Base-by-base conservation (phyloP, 1,284 basidiomycete species). In the Cutaneotrichosporon cutaneum region DNA sequence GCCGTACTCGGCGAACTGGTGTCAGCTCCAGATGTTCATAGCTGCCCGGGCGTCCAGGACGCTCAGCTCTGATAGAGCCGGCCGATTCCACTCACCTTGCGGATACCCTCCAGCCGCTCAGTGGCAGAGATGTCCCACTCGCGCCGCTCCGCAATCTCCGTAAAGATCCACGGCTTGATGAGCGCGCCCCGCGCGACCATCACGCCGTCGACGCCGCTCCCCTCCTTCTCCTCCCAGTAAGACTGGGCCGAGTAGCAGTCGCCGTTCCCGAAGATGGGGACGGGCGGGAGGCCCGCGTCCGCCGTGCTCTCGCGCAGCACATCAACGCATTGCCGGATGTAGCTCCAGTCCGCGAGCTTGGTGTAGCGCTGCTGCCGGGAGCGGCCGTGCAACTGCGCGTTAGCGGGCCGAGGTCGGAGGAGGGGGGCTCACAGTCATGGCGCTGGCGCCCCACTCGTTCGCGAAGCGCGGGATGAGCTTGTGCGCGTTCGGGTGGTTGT, bases 111-210 rank as follows among this genome's bases (percentile, higher is more conserved):
- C 39, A 98, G 81, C n/a, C 95, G 83, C 80, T 98, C 95, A 1
- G 88, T 83, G 13, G 92, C 86, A 65, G 87, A 90, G 72, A 98
- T 98, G 73, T 98, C 94, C 94, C 94, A 97, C 72, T 95, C 92
- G 54, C 90, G 80, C 33, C 83, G 83, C 74, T 98, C 94, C 73
- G 94, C 90, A 75, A 98, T 88, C 79, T 99, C 95, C 1, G 94
- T 97, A 60, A 97, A 97, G 62, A 94, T 88, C 92, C 92, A 94
- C 1, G 92, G 83, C 71, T 98, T 98, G 80, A 98, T 97, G 60
- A 98, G 82, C 0, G 94, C 95, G 0, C 95, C 95, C 27, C 95
- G 84, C 0, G 88, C 95, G 45, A 98, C 85, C 95, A 98, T 98
- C 56, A 96, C 84, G 6, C 94, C 94, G 73, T 98, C 94, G 0